Base-by-base conservation (phyloP, 352 stramenopile genomes). In the Globisporangium polare region DNA sequence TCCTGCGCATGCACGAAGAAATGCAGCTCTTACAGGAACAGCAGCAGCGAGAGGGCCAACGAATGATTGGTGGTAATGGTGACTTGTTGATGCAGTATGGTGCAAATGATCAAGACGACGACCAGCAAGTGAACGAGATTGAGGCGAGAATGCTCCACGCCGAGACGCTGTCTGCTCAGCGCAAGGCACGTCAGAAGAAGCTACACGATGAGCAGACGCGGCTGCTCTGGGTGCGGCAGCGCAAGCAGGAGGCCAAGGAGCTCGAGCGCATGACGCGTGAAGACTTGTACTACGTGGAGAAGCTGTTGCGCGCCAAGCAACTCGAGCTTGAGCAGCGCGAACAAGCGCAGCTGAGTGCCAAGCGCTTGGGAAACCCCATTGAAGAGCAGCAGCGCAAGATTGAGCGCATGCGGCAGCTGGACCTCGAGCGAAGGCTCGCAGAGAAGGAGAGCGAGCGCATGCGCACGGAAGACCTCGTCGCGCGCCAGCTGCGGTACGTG, bases 201-300 rank as follows among this genome's bases (percentile, higher is more conserved):
- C 43, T 60, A 4, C 50, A 65, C n/a, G 60, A 76, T 51, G 67
- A 75, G 35, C 65, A 55, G 15, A 49, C 63, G 17, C 73, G 77
- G 1, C 33, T 77, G 26, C 43, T 70, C n/a, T 52, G 64, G 18
- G 41, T 82, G 33, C 66, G 62, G 20, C 49, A 73, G 10, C 60
- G 67, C 57, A 68, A 64, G 20, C 65, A 57, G 22, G 69, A 82
- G 61, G 51, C 26, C 15, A 55, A 65, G 2, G 80, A 89, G 49
- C 50, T 70, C 18, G 65, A 74, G 26, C 62, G 54, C 37, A 86
- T 90, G 79, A 56, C 51, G 37, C 67, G 63, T 39, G 81, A 90
- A 45, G 81, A 90, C 51, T 22, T 75, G 3, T 89, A 80, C 42
- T 89, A 86, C 22, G 75, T 74, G 5, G 64, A 81, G 29, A 75